Base-by-base conservation (phyloP, 2,329 filamentous ascomycete genomes). In the Epichloe baconii region DNA sequence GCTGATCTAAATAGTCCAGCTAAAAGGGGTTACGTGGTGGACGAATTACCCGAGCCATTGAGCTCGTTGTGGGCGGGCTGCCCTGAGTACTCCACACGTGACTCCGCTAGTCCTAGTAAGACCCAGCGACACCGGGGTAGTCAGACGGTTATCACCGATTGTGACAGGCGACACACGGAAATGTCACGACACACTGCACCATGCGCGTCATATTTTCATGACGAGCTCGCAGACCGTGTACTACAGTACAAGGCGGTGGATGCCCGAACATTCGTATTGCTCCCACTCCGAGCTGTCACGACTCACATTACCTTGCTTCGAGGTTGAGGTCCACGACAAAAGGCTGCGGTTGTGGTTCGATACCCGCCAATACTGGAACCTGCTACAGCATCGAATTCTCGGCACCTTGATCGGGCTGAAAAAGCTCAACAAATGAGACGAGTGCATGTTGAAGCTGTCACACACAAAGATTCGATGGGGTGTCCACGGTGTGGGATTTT, bases 121-220 rank as follows among this genome's bases (percentile, higher is more conserved):
- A 11, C 31, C 26, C 26, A 10, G 26, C 26, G 26, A 31, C 11
- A 19, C 41, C 11, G 21, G 41, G 12, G 14, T 35, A 11, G 26
- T 17, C 31, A 12, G 26, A 45, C 26, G 43, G 12, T 17, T 26
- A 26, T 26, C 8, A 0, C 14, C 43, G 41, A 26, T 7, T 36
- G 44, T 45, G 19, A 26, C 36, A 12, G 38, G 23, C 23, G n/a
- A 26, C n/a, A 43, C 38, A 43, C 17, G 12, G 17, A 36, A 12
- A 43, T 38, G 23, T 21, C 49, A 47, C 43, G 34, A 48, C 50
- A 48, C 37, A 21, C 36, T 49, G 35, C 42, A 49, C 42, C 42
- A 49, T 52, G 47, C 47, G 47, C 47, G 50, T 49, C 50, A 52
- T 45, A 45, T 42, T 42, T n/a, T 19, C 38, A 23, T 43, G 47